Evolutionary conservation across 140 eudicot species (phyloP), one percentile per base, ranked within the genome.

Genomic region (Bidens hawaiensis): DNA sequence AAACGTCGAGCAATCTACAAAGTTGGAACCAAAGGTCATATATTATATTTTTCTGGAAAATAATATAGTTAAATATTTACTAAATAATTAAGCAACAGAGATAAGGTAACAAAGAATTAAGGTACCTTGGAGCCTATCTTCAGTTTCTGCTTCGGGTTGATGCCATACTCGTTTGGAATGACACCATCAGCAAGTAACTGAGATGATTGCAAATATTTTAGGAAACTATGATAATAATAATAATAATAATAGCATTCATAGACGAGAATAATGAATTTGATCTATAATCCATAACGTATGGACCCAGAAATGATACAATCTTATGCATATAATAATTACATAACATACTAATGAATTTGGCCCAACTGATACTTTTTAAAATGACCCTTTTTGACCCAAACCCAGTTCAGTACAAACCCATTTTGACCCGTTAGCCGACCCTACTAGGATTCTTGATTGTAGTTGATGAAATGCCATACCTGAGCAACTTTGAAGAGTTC

Each of bases 161-260:
- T 28, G 33, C 33, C 5, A 28, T 28, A 28, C 3, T 28, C 33
- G 5, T 28, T 28, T 28, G 33, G 6, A 68, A 91, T 87, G 31
- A 91, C 98, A 56, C 98, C 98, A 76, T 91, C 98, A 58, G 98
- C 98, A 80, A 91, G 98, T 72, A 78, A 60, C 98, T 91, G 86
- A 38, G 15, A 38, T 38, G 43, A 38, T 38, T 38, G 43, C 4
- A 38, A 4, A n/a, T 3, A 14, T 38, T 38, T 38, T n/a, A 38
- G 15, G 0, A 38, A 38, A 1, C 43, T 38, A n/a, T n/a, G n/a
- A n/a, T n/a, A n/a, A n/a, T n/a, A n/a, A n/a, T n/a, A n/a, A n/a
- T n/a, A n/a, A 38, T 38, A n/a, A 11, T 12, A 38, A 38, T 38
- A 38, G 0, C 3, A 38, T 38, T 31, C 1, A 6, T 9, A 30